These are phyloP conservation scores for Taxillus chinensis DNA, from an alignment of 164 flowering plant genomes.

Conservation along the genomic window DNA sequence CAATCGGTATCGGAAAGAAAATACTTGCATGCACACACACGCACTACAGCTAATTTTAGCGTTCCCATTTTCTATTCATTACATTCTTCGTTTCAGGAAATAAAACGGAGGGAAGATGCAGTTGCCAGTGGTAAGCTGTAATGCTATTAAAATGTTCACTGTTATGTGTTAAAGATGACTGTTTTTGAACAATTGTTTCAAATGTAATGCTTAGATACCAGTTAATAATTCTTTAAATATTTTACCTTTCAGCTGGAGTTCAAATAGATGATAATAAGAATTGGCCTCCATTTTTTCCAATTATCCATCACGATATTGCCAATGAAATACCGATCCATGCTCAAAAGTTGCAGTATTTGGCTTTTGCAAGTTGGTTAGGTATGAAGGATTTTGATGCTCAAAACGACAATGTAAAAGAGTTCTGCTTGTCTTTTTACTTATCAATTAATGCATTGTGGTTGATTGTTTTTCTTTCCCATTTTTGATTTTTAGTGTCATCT, in stretches of 20 bases:
- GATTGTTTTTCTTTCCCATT: too few relatives aligned
- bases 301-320: constrained; percentile 94
- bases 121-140: constrained; percentile 50
- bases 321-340: constrained; percentile 94
- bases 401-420: too few relatives aligned
- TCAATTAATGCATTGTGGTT: too few relatives aligned
- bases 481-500: too few relatives aligned
- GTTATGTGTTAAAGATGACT: background rate
- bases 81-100: constrained; percentile 39
- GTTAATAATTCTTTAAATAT: constrained; percentile 1
- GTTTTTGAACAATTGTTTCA: background rate
- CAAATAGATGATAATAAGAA: constrained; percentile 67
- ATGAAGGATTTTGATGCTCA: constrained; percentile 13
- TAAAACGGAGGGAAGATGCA: constrained; percentile 87
- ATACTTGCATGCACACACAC: too few relatives aligned
- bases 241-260: constrained; percentile 51
- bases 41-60: too few relatives aligned
- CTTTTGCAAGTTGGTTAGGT: constrained; percentile 99
- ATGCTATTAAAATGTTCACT: background rate
- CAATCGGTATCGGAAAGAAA: too few relatives aligned
- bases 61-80: background rate
- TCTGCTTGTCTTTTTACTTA: too few relatives aligned
- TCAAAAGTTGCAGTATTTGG: constrained; percentile 91
- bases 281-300: constrained; percentile 97
- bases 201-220: background rate